Percentiles rank a stretch among this genome's conserved stretches.
Conservation (phyloP, 2,329 filamentous ascomycete species). For the Cladorrhinum sp. region DNA sequence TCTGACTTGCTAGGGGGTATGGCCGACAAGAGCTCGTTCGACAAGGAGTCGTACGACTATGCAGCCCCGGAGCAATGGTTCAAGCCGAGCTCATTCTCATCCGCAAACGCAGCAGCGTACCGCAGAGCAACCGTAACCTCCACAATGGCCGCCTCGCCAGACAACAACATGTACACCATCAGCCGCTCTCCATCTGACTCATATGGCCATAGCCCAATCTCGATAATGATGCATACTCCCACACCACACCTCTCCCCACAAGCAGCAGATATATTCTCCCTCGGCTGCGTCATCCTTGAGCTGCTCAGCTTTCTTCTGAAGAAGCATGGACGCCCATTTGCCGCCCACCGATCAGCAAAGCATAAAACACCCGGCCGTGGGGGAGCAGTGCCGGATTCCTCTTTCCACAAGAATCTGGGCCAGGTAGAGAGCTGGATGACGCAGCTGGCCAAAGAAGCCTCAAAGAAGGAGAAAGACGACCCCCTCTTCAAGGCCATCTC, state of each 20-base stretch:
- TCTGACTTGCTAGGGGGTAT: slow-evolving; percentile 54
- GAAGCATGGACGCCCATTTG: slow-evolving; percentile 63
- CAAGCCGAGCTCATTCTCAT: slow-evolving; percentile 33
- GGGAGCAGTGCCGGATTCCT: slow-evolving; percentile 63
- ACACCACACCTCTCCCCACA: slow-evolving; percentile 50
- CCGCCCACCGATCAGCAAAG: slow-evolving; percentile 62
- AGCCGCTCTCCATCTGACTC: slow-evolving; percentile 27
- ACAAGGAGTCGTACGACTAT: slow-evolving; percentile 71
- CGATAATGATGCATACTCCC: slow-evolving; percentile 37
- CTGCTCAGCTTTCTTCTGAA: slow-evolving; percentile 68
- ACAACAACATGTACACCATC: slow-evolving; percentile 35
- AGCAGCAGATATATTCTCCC: slow-evolving; percentile 68
- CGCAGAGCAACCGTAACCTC: slow-evolving; percentile 34
- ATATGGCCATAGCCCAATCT: slow-evolving; percentile 30
- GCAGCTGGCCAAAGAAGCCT: slow-evolving; percentile 57
- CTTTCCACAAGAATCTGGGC: slow-evolving; percentile 68
- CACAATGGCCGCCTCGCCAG: slow-evolving; percentile 31
- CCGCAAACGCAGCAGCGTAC: slow-evolving; percentile 22
- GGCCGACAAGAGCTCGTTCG: slow-evolving; percentile 49
- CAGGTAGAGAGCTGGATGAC: slow-evolving; percentile 69
- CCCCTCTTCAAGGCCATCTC: slow-evolving; percentile 49
- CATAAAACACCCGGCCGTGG: slow-evolving; percentile 58
- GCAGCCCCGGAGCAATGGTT: slow-evolving; percentile 66
- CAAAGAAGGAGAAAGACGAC: slow-evolving; percentile 48
- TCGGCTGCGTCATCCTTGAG: slow-evolving; percentile 71